Evolutionary conservation across 768 basidiomycete species (phyloP).

Genomic region (Panellus pusillus): DNA sequence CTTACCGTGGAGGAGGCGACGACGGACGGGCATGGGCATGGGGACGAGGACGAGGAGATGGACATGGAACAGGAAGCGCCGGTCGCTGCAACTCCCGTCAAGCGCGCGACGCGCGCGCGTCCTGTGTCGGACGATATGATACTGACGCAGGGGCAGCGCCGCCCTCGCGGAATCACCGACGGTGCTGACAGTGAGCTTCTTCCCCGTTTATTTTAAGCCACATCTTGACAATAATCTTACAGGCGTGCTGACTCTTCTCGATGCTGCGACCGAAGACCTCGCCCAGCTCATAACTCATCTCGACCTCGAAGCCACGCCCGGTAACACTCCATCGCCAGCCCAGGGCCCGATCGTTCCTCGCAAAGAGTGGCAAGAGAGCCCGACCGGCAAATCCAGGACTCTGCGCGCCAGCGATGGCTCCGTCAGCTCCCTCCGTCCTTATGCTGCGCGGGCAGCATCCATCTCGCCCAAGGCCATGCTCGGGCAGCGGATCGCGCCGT

Average conservation of each 20-base stretch:
- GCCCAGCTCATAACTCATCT: constrained; percentile 77
- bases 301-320: constrained; percentile 79
- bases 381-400: constrained; percentile 31
- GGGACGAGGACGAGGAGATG: constrained; percentile 25
- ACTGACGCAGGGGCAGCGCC: constrained; percentile 28
- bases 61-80: constrained; percentile 14
- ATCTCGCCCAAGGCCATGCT: constrained; percentile 30
- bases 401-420: constrained; percentile 34
- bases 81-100: constrained; percentile 40
- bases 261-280: constrained; percentile 78
- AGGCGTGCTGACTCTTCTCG: constrained; percentile 70
- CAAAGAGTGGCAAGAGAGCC: constrained; percentile 27
- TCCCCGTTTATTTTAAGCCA: constrained; percentile 1
- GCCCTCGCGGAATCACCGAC: constrained; percentile 65
- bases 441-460: constrained; percentile 33
- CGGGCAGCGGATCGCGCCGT: constrained; percentile 64
- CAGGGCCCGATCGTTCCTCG: constrained; percentile 23
- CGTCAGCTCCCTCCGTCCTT: constrained; percentile 51
- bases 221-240: constrained; percentile 4
- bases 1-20: constrained; percentile 55
- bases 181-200: constrained; percentile 47
- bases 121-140: constrained; percentile 56
- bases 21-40: constrained; percentile 47
- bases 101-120: constrained; percentile 46
- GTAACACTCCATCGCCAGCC: constrained; percentile 39